Evolutionary conservation across 2,329 filamentous ascomycete species (phyloP).

Genomic region (Canariomyces notabilis): DNA sequence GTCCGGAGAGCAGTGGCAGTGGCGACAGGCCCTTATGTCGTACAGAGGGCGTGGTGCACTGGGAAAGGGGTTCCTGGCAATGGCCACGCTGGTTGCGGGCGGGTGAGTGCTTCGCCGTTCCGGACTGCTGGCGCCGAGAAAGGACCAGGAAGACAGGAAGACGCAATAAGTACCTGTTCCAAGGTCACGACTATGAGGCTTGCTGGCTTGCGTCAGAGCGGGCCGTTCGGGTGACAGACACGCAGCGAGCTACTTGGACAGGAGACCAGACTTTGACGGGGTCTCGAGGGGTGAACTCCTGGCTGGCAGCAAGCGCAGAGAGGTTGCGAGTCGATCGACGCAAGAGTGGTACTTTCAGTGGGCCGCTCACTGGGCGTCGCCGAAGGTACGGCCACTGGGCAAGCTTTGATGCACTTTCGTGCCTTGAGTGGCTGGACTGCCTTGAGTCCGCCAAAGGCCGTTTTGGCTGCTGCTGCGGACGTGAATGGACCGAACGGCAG

Average conservation of each 20-base stretch:
- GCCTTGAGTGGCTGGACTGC: constrained; percentile 35
- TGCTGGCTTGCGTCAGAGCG: constrained; percentile 15
- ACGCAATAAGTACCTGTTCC: constrained; percentile 15
- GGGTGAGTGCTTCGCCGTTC: neutral
- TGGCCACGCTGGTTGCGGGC: constrained; percentile 7
- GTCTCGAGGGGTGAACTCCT: constrained; percentile 15
- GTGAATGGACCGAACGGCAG: constrained; percentile 31
- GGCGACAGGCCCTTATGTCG: constrained; percentile 3
- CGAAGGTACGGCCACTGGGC: constrained; percentile 37
- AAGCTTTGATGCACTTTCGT: constrained; percentile 31
- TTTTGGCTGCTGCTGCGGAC: constrained; percentile 26
- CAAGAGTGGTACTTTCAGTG: constrained; percentile 24
- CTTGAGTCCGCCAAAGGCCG: constrained; percentile 32
- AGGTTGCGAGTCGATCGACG: constrained; percentile 24
- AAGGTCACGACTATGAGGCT: constrained; percentile 5
- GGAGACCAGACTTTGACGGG: constrained; percentile 10
- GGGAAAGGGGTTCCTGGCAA: constrained; percentile 6
- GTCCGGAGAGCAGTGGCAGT: constrained; percentile 4
- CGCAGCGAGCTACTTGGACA: constrained; percentile 10
- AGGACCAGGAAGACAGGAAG: constrained; percentile 7
- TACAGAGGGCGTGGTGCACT: constrained; percentile 1
- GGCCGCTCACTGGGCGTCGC: constrained; percentile 30
- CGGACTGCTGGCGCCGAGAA: neutral
- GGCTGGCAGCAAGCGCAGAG: constrained; percentile 20
- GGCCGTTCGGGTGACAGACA: constrained; percentile 14